These are phyloP conservation scores for Takashimella tepidaria DNA, from an alignment of 1,284 basidiomycete genomes.

Conservation along the genomic window DNA sequence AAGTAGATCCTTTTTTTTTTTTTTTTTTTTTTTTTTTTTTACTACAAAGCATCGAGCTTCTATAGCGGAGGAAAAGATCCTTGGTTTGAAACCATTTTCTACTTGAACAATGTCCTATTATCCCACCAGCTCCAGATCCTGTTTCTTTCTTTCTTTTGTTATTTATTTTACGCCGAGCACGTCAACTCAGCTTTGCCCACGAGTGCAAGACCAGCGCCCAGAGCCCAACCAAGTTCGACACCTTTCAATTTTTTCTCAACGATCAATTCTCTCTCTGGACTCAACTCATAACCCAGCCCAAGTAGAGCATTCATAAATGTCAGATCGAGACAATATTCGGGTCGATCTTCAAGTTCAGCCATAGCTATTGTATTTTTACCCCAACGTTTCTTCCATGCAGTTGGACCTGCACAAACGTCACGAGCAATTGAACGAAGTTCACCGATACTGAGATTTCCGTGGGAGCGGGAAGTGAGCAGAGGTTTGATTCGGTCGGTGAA, in stretches of 20 bases:
- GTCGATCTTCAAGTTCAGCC: constrained; percentile 71
- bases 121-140: no score
- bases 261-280: constrained; percentile 60
- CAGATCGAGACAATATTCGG: constrained; percentile 92
- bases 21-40: no score
- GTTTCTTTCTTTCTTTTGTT: no score
- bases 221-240: constrained; percentile 92
- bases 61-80: no score
- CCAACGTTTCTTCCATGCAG: constrained; percentile 55
- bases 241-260: constrained; percentile 85
- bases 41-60: no score
- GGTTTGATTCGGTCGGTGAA: constrained; percentile 92
- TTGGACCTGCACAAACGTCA: constrained; percentile 65
- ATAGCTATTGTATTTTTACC: constrained; percentile 55
- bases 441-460: constrained; percentile 54
- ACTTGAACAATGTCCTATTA: no score
- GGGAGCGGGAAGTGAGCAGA: constrained; percentile 54
- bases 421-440: constrained; percentile 62
- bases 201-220: constrained; percentile 76
- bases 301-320: constrained; percentile 91
- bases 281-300: constrained; percentile 75
- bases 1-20: no score
- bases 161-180: constrained; percentile 35
- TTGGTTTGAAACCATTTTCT: no score
- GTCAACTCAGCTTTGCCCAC: constrained; percentile 47